Evolutionary conservation across 495 filamentous ascomycete genomes (phyloP).

Genomic region (Neurospora sp.): DNA sequence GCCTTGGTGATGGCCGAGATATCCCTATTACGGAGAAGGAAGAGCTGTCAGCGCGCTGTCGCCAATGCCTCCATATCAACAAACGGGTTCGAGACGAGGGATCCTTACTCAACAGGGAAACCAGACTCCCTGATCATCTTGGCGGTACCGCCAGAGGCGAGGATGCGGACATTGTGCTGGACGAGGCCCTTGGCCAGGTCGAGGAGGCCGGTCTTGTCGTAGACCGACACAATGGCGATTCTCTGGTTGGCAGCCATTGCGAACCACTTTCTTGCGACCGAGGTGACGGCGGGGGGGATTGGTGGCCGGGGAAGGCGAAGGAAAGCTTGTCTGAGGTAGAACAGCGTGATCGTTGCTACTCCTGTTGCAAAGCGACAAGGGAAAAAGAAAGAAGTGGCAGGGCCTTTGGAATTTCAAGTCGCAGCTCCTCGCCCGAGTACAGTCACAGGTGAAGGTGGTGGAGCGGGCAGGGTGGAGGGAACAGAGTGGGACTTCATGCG

Average conservation of each 20-base stretch:
- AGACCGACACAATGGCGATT: conserved; percentile 91
- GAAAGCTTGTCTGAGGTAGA: background rate
- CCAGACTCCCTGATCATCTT: conserved; percentile 92
- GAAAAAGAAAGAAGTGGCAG: background rate
- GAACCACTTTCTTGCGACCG: conserved; percentile 7
- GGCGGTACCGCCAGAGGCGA: conserved; percentile 89
- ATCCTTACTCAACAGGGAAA: conserved; percentile 77
- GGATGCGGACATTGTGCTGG: conserved; percentile 80
- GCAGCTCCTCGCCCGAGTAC: background rate
- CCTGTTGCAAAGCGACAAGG: background rate
- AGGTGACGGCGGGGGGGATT: conserved; percentile 3
- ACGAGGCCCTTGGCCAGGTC: conserved; percentile 92
- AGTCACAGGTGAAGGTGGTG: background rate
- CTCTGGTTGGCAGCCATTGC: conserved; percentile 28
- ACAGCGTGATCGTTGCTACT: background rate
- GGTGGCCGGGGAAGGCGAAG: background rate
- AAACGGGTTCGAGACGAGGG: background rate
- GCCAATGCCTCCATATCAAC: background rate
- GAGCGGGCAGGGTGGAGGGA: background rate
- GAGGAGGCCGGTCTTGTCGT: conserved; percentile 93
- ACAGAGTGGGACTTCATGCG: background rate
- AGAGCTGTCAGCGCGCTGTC: background rate
- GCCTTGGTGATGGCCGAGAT: conserved; percentile 95
- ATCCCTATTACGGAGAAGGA: conserved; percentile 47
- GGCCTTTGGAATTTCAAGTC: background rate